These are phyloP conservation scores for Brassica balearica DNA, from an alignment of 441 rosid genomes.

Conservation along the genomic window DNA sequence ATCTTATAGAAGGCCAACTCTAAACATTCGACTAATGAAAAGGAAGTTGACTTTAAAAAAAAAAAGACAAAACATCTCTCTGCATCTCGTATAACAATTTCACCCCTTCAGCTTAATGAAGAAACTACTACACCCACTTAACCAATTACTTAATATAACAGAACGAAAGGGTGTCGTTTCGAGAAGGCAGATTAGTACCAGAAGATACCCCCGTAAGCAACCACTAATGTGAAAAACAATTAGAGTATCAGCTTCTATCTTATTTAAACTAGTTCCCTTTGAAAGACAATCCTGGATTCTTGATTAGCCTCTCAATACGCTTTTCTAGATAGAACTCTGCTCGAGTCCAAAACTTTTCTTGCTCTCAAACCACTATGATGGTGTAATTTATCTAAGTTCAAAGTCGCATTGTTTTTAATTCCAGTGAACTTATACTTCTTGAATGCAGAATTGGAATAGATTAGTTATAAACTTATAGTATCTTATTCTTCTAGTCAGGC, in stretches of 20 bases:
- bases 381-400: not conserved
- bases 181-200: not conserved
- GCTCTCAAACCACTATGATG: not conserved
- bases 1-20: conserved; percentile 18
- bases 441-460: not conserved
- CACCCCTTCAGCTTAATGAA: conserved; percentile 19
- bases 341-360: not conserved
- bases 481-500: not conserved
- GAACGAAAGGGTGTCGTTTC: conserved; percentile 12
- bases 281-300: not conserved
- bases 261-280: not conserved
- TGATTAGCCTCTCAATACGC: not conserved
- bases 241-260: not conserved
- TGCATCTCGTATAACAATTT: not conserved
- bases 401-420: not conserved
- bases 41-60: conserved; percentile 12
- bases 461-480: not conserved
- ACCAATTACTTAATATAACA: not conserved
- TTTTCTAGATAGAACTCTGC: not conserved
- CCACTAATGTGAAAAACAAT: not conserved
- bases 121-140: conserved; percentile 10
- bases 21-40: conserved; percentile 2
- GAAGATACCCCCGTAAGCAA: not conserved
- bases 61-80: not conserved
- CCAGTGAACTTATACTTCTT: not conserved